These are phyloP conservation scores for Paraconiothyrium brasiliense DNA, from an alignment of 2,329 filamentous ascomycete genomes.

Conservation along the genomic window DNA sequence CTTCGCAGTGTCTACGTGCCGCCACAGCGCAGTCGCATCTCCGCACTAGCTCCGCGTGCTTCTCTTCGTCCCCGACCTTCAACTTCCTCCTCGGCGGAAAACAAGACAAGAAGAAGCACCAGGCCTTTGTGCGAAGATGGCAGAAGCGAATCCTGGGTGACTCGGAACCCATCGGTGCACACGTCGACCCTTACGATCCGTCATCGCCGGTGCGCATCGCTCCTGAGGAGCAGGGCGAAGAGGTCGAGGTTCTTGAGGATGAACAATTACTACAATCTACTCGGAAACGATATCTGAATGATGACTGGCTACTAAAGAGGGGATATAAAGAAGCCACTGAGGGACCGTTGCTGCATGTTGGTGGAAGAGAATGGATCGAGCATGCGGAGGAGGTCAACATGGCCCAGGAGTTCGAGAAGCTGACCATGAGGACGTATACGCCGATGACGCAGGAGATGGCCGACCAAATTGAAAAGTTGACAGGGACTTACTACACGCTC, in stretches of 20 bases:
- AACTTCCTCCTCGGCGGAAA: conserved; percentile 37
- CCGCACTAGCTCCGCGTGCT: conserved; percentile 33
- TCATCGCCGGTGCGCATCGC: conserved; percentile 48
- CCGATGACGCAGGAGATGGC: conserved; percentile 42
- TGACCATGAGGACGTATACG: conserved; percentile 44
- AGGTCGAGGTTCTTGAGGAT: conserved; percentile 43
- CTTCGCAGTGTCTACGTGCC: conserved; percentile 26
- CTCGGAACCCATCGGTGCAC: conserved; percentile 48
- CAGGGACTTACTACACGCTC: conserved; percentile 42
- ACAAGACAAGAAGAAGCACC: conserved; percentile 48
- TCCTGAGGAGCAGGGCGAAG: conserved; percentile 47
- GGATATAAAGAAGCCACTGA: conserved; percentile 34
- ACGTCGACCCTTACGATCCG: conserved; percentile 49
- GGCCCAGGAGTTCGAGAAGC: conserved; percentile 46
- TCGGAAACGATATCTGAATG: background rate
- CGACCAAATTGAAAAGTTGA: conserved; percentile 41
- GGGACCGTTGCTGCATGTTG: conserved; percentile 65
- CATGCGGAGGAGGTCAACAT: conserved; percentile 40
- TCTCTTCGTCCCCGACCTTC: conserved; percentile 41
- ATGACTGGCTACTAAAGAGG: background rate
- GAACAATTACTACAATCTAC: conserved; percentile 16
- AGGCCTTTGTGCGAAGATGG: conserved; percentile 47
- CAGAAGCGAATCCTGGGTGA: conserved; percentile 48
- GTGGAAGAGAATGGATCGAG: conserved; percentile 57
- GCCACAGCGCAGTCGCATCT: conserved; percentile 21